phyloP scores from a whole-genome alignment of 2,329 filamentous ascomycete genomes.

The Tolypocladium tundrense region DNA sequence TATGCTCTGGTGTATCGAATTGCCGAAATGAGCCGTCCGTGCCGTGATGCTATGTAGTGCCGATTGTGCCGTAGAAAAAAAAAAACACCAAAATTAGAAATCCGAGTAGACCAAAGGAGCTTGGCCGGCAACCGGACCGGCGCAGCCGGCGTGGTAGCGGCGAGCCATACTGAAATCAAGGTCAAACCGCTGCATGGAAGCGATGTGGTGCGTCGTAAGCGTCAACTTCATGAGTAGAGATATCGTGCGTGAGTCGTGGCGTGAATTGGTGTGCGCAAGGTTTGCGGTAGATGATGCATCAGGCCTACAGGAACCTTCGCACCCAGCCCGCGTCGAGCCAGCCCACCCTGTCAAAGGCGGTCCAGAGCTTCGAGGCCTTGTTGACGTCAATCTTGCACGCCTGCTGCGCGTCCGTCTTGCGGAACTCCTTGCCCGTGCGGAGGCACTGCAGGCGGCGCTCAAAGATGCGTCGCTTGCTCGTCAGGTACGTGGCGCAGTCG shows the following conservation, averaged over 20 bases:
- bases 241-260: neutral
- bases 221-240: neutral
- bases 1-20: too few relatives aligned
- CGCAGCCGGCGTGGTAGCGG: neutral
- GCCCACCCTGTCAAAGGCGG: constrained; percentile 75
- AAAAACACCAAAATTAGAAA: constrained; percentile 1
- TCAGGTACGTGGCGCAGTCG: constrained; percentile 79
- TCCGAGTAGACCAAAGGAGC: constrained; percentile 2
- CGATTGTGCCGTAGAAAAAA: too few relatives aligned
- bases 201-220: neutral
- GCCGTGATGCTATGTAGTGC: too few relatives aligned
- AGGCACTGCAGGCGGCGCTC: constrained; percentile 59
- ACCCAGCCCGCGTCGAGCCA: constrained; percentile 58
- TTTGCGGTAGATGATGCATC: neutral
- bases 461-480: constrained; percentile 89
- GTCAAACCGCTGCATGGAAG: neutral
- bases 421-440: constrained; percentile 67
- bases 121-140: neutral
- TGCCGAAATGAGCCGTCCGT: too few relatives aligned
- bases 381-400: constrained; percentile 98
- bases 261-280: neutral
- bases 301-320: constrained; percentile 17
- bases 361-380: constrained; percentile 89
- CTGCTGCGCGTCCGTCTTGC: constrained; percentile 91
- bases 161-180: neutral